Evolutionary conservation across 331 rosid species (phyloP).

Genomic region (Quercus tomentella): DNA sequence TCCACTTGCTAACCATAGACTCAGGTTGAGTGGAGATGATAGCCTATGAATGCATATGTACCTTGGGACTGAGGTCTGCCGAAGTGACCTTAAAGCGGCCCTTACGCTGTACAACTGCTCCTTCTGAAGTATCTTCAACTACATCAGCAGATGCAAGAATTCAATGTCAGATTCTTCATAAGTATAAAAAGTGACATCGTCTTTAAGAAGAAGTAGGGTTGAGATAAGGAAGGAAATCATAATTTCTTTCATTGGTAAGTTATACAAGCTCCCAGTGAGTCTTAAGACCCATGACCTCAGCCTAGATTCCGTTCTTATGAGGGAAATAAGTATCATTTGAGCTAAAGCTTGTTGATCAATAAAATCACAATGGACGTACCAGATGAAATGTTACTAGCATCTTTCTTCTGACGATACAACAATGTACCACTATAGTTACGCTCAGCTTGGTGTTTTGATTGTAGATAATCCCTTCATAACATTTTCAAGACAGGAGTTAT

Average conservation of each 20-base stretch:
- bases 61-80: slow-evolving; percentile 74
- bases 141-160: slow-evolving; percentile 6
- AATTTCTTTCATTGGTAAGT: not conserved
- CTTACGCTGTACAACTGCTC: slow-evolving; percentile 75
- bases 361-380: slow-evolving; percentile 40
- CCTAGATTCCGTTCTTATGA: no score
- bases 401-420: slow-evolving; percentile 71
- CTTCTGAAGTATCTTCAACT: slow-evolving; percentile 91
- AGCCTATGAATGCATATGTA: slow-evolving; percentile 17
- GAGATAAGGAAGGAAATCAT: not conserved
- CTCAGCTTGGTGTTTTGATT: slow-evolving; percentile 45
- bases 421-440: slow-evolving; percentile 69
- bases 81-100: slow-evolving; percentile 92
- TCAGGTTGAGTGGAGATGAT: not conserved
- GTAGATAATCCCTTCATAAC: slow-evolving; percentile 68
- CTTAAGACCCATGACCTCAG: no score
- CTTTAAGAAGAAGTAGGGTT: slow-evolving; percentile 1
- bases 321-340: not conserved
- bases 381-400: slow-evolving; percentile 42
- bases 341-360: not conserved
- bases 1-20: not conserved
- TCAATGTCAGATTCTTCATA: not conserved
- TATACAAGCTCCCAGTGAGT: no score
- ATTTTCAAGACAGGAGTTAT: not conserved
- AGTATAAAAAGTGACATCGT: not conserved